Evolutionary conservation across 441 rosid species (phyloP).

Genomic region (Melianthus villosus): DNA sequence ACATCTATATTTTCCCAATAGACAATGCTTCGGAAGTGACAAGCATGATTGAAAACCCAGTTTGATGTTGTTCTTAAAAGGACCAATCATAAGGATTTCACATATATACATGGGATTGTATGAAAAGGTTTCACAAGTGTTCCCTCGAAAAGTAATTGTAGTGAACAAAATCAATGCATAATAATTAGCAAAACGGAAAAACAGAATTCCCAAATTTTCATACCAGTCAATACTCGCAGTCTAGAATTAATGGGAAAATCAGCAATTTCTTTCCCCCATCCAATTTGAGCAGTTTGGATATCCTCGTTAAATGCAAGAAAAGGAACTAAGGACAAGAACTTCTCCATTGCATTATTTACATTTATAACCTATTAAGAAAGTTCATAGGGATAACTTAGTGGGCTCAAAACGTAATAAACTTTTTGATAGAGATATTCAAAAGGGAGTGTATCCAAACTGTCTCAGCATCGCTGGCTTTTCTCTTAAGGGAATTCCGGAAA

Average conservation of each 20-base stretch:
- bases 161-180: background rate
- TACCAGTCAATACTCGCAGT: slow-evolving; percentile 60
- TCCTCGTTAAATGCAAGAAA: slow-evolving; percentile 31
- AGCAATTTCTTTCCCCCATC: slow-evolving; percentile 27
- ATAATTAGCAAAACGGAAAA: background rate
- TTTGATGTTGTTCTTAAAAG: too few species aligned
- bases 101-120: too few species aligned
- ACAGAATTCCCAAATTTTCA: slow-evolving; percentile 4
- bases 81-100: too few species aligned
- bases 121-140: too few species aligned
- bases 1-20: too few species aligned
- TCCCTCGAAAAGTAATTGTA: too few species aligned
- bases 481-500: slow-evolving; percentile 66
- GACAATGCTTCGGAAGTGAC: too few species aligned
- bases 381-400: background rate
- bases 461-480: slow-evolving; percentile 65
- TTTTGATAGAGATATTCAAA: slow-evolving; percentile 4
- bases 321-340: slow-evolving; percentile 42
- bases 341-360: slow-evolving; percentile 38
- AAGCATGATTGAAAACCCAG: too few species aligned
- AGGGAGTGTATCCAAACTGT: slow-evolving; percentile 24
- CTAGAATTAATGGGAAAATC: slow-evolving; percentile 34
- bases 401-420: background rate
- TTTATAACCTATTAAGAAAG: slow-evolving; percentile 39
- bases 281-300: slow-evolving; percentile 23